Base-by-base conservation (phyloP, 1,284 basidiomycete genomes). In the Amanita bisporigera region DNA sequence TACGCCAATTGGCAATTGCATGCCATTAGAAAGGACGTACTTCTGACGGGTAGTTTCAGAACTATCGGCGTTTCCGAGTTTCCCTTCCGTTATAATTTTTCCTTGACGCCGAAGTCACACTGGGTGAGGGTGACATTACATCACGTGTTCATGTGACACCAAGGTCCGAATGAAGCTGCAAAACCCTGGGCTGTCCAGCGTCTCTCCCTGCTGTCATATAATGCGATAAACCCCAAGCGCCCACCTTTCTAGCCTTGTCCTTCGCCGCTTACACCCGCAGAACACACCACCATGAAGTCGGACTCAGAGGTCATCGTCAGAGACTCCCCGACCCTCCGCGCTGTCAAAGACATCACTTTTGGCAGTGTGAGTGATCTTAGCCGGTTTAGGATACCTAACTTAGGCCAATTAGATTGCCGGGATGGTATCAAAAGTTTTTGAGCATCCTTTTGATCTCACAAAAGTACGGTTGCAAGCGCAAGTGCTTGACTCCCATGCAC, bases 381-480 rank as follows among this genome's bases (percentile, higher is more conserved):
- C 6, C 24, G 24, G 6, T 41, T 40, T 10, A 54, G 59, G n/a
- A 24, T 63, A 21, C 36, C 31, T 54, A 52, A n/a, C 29, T 21
- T 45, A 63, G n/a, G 36, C 50, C 50, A 67, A 87, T 15, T 19
- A 82, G 92, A 77, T 87, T 21, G 92, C 93, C 45, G 93, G 93
- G n/a, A 92, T 95, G 83, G 83, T 86, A 12, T 90, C 93, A 40
- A 94, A 95, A 80, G 84, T 94, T 21, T 91, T 95, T 72, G 94
- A 95, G 79, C 92, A 95, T 73, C 93, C 93, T 1, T 94, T 95
- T 75, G 94, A 95, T 81, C 84, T 95, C 43, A 90, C 92, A 69
- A 94, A 95, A 81, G 94, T 94, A 70, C 87, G 93, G 63, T 83
- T 96, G 24, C 94, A 96, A 79, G 87, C 90, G 15, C 94, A 95